These are phyloP conservation scores for Stephania japonica DNA, from an alignment of 164 flowering plant species.

Conservation along the genomic window DNA sequence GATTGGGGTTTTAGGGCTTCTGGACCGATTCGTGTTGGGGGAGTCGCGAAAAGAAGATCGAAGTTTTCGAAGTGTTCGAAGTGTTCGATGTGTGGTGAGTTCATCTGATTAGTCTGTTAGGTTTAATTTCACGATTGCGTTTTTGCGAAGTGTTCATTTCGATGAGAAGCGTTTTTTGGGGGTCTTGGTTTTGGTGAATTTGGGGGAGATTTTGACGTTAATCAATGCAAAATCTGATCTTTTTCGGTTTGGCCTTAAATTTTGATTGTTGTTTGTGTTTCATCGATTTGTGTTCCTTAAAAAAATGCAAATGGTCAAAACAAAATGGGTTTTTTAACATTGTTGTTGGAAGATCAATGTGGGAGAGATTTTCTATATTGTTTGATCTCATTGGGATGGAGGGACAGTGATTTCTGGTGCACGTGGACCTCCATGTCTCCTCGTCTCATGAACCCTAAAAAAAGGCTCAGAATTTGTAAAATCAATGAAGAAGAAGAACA, in stretches of 20 bases:
- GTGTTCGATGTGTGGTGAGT: conserved; percentile 11
- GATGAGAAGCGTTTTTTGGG: not conserved
- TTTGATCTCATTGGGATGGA: conserved; percentile 45
- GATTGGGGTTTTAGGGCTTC: not conserved
- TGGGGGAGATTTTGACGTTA: not conserved
- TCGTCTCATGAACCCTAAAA: conserved; percentile 21
- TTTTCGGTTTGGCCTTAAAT: conserved; percentile 10
- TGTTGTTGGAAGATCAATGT: conserved; percentile 1
- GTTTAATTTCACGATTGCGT: not conserved
- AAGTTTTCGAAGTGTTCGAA: not conserved
- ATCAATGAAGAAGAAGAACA: not conserved
- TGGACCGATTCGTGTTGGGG: not conserved
- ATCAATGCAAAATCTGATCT: not conserved
- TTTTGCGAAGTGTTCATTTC: not conserved
- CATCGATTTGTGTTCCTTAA: conserved; percentile 27
- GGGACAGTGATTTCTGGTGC: conserved; percentile 47
- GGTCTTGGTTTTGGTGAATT: no score
- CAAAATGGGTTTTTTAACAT: conserved; percentile 1
- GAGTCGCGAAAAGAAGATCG: not conserved
- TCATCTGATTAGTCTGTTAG: not conserved
- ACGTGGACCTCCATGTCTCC: conserved; percentile 47
- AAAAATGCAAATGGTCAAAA: conserved; percentile 21
- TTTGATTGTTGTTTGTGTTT: not conserved
- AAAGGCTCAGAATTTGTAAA: conserved; percentile 14
- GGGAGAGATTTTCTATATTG: conserved; percentile 2